A percentile compares a stretch with the other conserved stretches of the same genome.
These are phyloP conservation scores for Clonostachys chloroleuca DNA, from an alignment of 2,329 filamentous ascomycete species.

Conservation along the genomic window DNA sequence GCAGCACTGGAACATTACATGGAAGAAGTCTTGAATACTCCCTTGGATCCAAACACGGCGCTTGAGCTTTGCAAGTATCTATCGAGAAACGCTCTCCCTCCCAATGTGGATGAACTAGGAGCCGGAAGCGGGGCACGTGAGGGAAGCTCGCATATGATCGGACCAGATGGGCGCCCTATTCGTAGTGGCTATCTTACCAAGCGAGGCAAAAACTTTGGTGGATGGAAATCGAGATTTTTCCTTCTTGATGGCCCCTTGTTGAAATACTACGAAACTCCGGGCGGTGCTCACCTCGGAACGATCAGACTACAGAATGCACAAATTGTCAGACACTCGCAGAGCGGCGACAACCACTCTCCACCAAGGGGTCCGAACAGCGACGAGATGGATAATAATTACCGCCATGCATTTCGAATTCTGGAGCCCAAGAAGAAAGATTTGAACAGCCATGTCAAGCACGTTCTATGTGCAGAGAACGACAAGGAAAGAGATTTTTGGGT, in stretches of 20 bases:
- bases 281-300: conserved; percentile 84
- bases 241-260: conserved; percentile 58
- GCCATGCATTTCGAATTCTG: conserved; percentile 90
- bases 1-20: conserved; percentile 80
- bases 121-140: conserved; percentile 14
- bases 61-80: conserved; percentile 84
- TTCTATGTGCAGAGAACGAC: conserved; percentile 93
- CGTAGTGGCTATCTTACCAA: conserved; percentile 94
- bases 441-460: conserved; percentile 81
- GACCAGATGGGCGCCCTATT: conserved; percentile 61
- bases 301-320: conserved; percentile 90
- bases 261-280: conserved; percentile 88
- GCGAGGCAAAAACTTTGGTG: conserved; percentile 96
- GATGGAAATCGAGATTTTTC: conserved; percentile 84
- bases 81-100: conserved; percentile 60
- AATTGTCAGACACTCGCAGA: conserved; percentile 81
- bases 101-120: conserved; percentile 52
- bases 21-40: conserved; percentile 77
- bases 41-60: conserved; percentile 72
- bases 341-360: conserved; percentile 48
- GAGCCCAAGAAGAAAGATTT: conserved; percentile 98
- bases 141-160: conserved; percentile 29
- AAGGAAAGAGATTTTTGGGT: conserved; percentile 92
- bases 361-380: conserved; percentile 53
- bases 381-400: conserved; percentile 87